Evolutionary conservation across 2,329 filamentous ascomycete species (phyloP), one percentile per base, ranked within the genome.

Genomic region (Curvularia sp.): DNA sequence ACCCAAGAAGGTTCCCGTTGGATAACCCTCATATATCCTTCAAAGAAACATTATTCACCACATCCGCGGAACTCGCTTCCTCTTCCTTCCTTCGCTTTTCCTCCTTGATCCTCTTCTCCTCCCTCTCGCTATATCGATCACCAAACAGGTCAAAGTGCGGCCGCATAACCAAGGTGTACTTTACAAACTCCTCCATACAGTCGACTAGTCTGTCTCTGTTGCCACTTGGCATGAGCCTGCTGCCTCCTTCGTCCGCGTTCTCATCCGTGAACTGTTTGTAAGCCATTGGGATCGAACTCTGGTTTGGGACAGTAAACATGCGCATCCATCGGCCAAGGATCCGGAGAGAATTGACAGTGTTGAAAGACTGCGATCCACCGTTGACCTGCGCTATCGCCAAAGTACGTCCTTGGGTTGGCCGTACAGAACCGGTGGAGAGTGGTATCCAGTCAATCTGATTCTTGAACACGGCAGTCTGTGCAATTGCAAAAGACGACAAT

Each of bases 391-490:
- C 84, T 21, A 89, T 80, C 1, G 83, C 83, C 0, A 90, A 78
- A 0, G 87, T 89, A 0, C 87, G 81, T 32, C 87, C 87, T 75
- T 90, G 87, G 0, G 87, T 89, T 0, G 86, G 87, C 0, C 87
- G 84, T 0, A 90, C 83, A 8, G 84, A 84, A 23, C 87, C 87
- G 0, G 83, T 83, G 1, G 79, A 82, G 0, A 90, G 77, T 0
- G 87, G 87, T 38, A 89, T 87, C 88, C 87, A 89, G 72, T 90
- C 87, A 47, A 89, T 89, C 63, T 89, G 87, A 63, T 88, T 87
- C 63, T 89, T 89, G 80, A 89, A 89, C 0, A 89, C 84, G 3
- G 82, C 86, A 0, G 87, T 89, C 80, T 84, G 47, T 18, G 27
- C 27, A 30, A 9, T 12, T 5, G 23, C 12, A 36, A 61, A 49